Evolutionary conservation across 108 stramenopile genomes (phyloP), one percentile per base, ranked within the genome.

Genomic region (Asterionellopsis glacialis): DNA sequence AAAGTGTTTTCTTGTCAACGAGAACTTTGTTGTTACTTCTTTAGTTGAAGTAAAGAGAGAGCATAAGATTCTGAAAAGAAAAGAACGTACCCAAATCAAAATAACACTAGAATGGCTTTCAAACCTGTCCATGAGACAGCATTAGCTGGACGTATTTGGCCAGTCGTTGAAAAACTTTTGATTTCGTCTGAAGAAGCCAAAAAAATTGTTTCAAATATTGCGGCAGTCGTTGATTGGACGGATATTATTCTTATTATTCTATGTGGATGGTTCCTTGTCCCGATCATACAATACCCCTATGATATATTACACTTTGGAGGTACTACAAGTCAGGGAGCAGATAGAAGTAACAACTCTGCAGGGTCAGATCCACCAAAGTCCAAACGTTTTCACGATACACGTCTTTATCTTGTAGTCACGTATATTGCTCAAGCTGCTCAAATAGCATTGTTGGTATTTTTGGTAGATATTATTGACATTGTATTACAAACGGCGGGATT

Each of bases 391-490:
- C 33, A 7, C 7, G 33, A 33, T 33, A 33, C 33, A 5, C 33
- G 33, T 33, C 13, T 49, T 24, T 57, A 9, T 33, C 5, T 41
- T 39, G 23, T 28, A 5, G 9, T 33, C 27, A 16, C 9, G 11
- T 33, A 28, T 15, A 57, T 57, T 57, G 40, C 38, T 4, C 26
- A 57, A 40, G 56, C 56, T 41, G 56, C 26, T 19, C 27, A 40
- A 41, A 57, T 81, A 26, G 75, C 65, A 18, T 26, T 63, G 13
- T 16, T 72, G 18, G 71, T 75, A 9, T 76, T 73, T 39, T 12
- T 59, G 7, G 68, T 71, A 6, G 80, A 81, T 42, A 56, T 71
- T 28, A 14, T 81, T 0, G 61, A 57, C 9, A 64, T 76, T 13
- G 47, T 62, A n/a, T 15, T 73, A 11, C n/a, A 45, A 11, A 55